phyloP scores from a whole-genome alignment of 805 yeast genomes.

The Cyberlindnera petersonii region DNA sequence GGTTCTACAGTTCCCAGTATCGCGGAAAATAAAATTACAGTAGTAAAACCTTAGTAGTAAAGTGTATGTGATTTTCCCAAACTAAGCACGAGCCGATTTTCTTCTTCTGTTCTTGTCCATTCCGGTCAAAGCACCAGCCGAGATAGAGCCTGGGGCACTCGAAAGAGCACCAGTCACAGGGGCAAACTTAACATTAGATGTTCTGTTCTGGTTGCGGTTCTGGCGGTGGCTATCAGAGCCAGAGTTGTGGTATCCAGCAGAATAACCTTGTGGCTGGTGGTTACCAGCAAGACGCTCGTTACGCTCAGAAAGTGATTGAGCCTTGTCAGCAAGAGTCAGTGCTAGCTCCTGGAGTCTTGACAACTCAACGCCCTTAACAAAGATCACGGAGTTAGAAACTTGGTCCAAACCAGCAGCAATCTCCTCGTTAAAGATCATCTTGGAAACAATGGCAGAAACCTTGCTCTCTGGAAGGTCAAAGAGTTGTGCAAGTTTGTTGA shows the following conservation, averaged over 20 bases:
- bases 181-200: slow-evolving; percentile 29
- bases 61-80: too few relatives aligned
- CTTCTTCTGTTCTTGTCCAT: slow-evolving; percentile 31
- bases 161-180: slow-evolving; percentile 33
- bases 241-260: slow-evolving; percentile 20
- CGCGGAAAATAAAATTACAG: too few relatives aligned
- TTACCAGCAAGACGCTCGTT: slow-evolving; percentile 80
- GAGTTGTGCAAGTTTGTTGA: slow-evolving; percentile 56
- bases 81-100: slow-evolving; percentile 23
- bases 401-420: slow-evolving; percentile 73
- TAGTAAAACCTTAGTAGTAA: too few relatives aligned
- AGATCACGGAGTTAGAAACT: slow-evolving; percentile 55
- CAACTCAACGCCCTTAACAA: slow-evolving; percentile 74
- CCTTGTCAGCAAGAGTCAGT: slow-evolving; percentile 76
- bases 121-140: slow-evolving; percentile 37
- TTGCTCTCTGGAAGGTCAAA: slow-evolving; percentile 59
- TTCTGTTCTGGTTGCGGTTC: slow-evolving; percentile 29
- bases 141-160: slow-evolving; percentile 31
- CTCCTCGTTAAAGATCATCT: slow-evolving; percentile 76
- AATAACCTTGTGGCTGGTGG: slow-evolving; percentile 35
- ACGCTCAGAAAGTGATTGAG: slow-evolving; percentile 71
- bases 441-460: slow-evolving; percentile 61
- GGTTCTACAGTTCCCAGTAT: not conserved
- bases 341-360: slow-evolving; percentile 87
- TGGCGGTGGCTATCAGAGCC: slow-evolving; percentile 20